Conservation (phyloP, 1,139 yeast species). For the Blastobotrys arbuscula region DNA sequence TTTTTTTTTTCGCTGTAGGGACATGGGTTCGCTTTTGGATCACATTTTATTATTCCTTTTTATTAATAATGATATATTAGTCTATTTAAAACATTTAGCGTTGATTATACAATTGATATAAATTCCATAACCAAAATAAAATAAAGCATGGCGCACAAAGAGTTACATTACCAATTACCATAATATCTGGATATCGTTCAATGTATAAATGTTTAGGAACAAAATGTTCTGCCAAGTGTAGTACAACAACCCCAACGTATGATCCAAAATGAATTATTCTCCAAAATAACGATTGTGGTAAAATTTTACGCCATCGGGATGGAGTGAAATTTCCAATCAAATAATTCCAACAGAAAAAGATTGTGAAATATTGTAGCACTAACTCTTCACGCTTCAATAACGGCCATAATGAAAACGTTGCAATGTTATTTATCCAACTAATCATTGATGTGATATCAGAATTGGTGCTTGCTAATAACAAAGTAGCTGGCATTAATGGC, state of each 20-base stretch:
- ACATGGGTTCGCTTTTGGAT: conserved; percentile 17
- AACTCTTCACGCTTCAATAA: conserved; percentile 71
- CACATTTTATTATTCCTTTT: conserved; percentile 6
- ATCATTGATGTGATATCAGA: conserved; percentile 60
- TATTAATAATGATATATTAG: neutral
- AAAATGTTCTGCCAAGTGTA: conserved; percentile 52
- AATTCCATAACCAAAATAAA: conserved; percentile 72
- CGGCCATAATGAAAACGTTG: conserved; percentile 85
- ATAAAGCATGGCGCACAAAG: conserved; percentile 72
- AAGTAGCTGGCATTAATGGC: conserved; percentile 79
- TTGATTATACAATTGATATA: conserved; percentile 13
- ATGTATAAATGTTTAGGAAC: conserved; percentile 23
- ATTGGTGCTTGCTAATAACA: conserved; percentile 54
- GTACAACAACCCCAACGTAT: conserved; percentile 48
- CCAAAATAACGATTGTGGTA: conserved; percentile 53
- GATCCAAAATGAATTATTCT: conserved; percentile 51
- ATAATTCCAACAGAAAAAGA: conserved; percentile 73
- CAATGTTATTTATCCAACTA: conserved; percentile 82
- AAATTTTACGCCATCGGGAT: conserved; percentile 11
- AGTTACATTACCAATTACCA: conserved; percentile 71
- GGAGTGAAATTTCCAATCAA: conserved; percentile 42
- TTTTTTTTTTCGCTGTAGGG: neutral
- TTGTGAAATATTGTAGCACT: conserved; percentile 60
- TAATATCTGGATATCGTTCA: conserved; percentile 65
- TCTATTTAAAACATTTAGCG: neutral